A percentile compares a stretch with the other conserved stretches of the same genome.
Conservation (phyloP, 2,329 filamentous ascomycete species). For the Rhynchosporium graminicola region DNA sequence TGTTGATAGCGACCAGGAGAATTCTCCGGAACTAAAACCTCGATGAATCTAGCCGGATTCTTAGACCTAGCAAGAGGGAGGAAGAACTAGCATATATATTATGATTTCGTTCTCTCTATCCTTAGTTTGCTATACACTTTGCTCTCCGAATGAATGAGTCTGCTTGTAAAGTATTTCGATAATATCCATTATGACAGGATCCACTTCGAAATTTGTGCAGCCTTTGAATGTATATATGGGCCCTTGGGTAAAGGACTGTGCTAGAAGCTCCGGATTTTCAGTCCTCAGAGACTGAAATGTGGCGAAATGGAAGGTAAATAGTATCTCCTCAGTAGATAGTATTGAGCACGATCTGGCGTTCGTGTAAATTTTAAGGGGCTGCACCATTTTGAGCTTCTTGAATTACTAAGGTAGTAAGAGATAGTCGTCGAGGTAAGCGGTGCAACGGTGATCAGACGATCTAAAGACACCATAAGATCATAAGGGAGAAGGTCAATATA, state of each 20-base stretch:
- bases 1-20: not conserved
- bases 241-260: no score
- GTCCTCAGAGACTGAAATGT: not conserved
- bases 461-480: no score
- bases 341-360: not conserved
- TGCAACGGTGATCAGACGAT: not conserved
- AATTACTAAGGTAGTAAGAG: not conserved
- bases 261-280: not conserved
- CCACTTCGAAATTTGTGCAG: not conserved
- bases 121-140: not conserved
- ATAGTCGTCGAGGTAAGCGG: not conserved
- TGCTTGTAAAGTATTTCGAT: not conserved
- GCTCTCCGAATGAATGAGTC: not conserved
- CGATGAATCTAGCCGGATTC: not conserved
- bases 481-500: no score
- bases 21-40: not conserved
- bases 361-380: not conserved
- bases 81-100: not conserved
- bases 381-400: not conserved
- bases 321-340: not conserved
- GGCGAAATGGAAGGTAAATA: constrained; percentile 6
- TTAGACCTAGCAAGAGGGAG: not conserved
- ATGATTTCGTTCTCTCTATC: not conserved
- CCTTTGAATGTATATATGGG: no score
- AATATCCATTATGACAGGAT: not conserved